Conservation (phyloP, 2,329 filamentous ascomycete species). For the Fusarium agapanthi region DNA sequence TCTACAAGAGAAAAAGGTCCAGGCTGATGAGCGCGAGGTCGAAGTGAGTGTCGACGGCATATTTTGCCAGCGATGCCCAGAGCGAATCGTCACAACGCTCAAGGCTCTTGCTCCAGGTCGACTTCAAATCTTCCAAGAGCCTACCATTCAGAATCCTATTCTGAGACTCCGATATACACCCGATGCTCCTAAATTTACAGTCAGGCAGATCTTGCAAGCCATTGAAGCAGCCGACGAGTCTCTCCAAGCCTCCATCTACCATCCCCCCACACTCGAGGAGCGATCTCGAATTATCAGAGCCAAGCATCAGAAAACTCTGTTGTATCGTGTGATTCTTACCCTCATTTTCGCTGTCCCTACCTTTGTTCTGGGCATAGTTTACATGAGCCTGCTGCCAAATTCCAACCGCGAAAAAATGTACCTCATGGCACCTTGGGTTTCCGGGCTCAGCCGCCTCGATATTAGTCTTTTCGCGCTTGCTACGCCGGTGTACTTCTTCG, state of each 20-base stretch:
- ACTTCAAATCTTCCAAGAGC: conserved; percentile 62
- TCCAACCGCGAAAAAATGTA: conserved; percentile 67
- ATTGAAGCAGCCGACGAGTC: conserved; percentile 73
- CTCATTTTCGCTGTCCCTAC: conserved; percentile 78
- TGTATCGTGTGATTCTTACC: conserved; percentile 76
- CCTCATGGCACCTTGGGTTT: conserved; percentile 75
- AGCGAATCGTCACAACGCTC: conserved; percentile 63
- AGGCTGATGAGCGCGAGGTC: conserved; percentile 60
- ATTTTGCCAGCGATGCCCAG: conserved; percentile 77
- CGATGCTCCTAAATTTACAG: conserved; percentile 72
- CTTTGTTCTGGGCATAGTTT: conserved; percentile 87
- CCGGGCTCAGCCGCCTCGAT: conserved; percentile 78
- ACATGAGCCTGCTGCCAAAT: conserved; percentile 80
- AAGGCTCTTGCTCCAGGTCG: conserved; percentile 58
- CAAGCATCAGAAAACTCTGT: conserved; percentile 73
- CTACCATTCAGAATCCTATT: conserved; percentile 70
- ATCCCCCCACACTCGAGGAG: conserved; percentile 85
- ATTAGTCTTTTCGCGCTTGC: conserved; percentile 83
- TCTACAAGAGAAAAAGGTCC: conserved; percentile 53
- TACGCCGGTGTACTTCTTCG: conserved; percentile 87
- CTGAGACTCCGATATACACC: conserved; percentile 77
- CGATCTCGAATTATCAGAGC: conserved; percentile 76
- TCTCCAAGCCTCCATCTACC: conserved; percentile 76
- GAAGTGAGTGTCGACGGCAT: conserved; percentile 75
- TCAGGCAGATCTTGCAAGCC: conserved; percentile 75